Evolutionary conservation across 208 protist species (phyloP), one percentile per base, ranked within the genome.

Genomic region (Leptomonas pyrrhocoris): DNA sequence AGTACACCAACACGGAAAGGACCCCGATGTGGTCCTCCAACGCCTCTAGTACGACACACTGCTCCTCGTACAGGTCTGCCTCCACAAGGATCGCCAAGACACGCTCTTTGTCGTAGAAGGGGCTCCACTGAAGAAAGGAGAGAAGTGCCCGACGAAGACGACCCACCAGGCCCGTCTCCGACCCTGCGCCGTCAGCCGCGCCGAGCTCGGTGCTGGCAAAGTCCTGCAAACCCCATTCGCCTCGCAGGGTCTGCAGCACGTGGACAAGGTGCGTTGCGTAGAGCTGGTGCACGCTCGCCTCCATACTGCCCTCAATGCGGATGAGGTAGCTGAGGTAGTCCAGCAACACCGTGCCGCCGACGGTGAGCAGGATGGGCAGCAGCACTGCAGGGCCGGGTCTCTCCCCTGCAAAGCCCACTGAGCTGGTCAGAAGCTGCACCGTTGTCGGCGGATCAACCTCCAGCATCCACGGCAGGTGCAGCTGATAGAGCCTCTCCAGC

Each of bases 381-480:
- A 73, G 34, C 36, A 31, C 56, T 18, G 43, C 69, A 0, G 31
- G 25, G 2, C 46, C 53, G 4, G 61, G 61, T 40, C n/a, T 57
- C 54, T 62, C 40, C 11, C 48, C 64, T 21, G 16, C 38, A 54
- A 49, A 63, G 12, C n/a, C 25, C 57, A 18, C 34, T 36, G 46
- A 65, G 30, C 61, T 68, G n/a, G 66, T 75, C 25, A 66, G 56
- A 16, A 66, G 63, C 56, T 58, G 30, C 40, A 74, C 68, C 38
- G 60, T 43, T 1, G 43, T 34, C 0, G 54, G 43, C 13, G 72
- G 67, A 51, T 78, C 75, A 3, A 25, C 56, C 21, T 27, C 56
- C 27, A 83, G 61, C 73, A 86, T 86, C 81, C 81, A 86, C 13
- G 81, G 73, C 23, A 86, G 68, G 67, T 86, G 81, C 43, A 42